Evolutionary conservation across 2,329 filamentous ascomycete genomes (phyloP).

Genomic region (Graphilbum fragrans): DNA sequence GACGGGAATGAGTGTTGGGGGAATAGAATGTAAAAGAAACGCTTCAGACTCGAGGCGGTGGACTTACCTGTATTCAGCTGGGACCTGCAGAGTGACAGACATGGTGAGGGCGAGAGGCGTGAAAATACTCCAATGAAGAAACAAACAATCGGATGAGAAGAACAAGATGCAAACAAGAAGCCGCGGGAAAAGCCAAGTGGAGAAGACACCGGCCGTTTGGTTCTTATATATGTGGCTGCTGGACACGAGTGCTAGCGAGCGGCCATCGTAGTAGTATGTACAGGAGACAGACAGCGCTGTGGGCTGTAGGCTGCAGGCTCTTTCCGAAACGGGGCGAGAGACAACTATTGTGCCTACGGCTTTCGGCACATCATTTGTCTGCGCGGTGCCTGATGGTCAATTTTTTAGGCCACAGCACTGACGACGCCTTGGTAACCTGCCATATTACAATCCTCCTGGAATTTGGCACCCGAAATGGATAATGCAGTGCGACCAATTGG

Average conservation of each 20-base stretch:
- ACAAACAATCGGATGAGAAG: neutral
- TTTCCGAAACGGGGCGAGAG: no score
- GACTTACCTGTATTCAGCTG: constrained; percentile 9
- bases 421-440: no score
- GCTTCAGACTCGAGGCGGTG: no score
- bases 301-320: neutral
- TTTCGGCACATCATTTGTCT: no score
- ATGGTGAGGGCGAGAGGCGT: neutral
- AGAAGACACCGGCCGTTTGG: neutral
- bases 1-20: neutral
- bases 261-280: neutral
- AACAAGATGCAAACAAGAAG: no score
- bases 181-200: no score
- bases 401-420: no score
- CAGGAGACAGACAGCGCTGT: neutral
- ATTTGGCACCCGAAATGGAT: no score
- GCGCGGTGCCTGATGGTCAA: no score
- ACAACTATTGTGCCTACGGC: no score
- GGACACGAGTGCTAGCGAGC: neutral
- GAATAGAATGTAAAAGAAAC: neutral
- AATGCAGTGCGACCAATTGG: no score
- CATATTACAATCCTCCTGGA: no score
- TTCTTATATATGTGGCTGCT: neutral
- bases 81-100: constrained; percentile 6
- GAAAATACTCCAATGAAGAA: neutral